phyloP scores from a whole-genome alignment of 1,284 basidiomycete genomes.

The Phellinidium pouzarii region DNA sequence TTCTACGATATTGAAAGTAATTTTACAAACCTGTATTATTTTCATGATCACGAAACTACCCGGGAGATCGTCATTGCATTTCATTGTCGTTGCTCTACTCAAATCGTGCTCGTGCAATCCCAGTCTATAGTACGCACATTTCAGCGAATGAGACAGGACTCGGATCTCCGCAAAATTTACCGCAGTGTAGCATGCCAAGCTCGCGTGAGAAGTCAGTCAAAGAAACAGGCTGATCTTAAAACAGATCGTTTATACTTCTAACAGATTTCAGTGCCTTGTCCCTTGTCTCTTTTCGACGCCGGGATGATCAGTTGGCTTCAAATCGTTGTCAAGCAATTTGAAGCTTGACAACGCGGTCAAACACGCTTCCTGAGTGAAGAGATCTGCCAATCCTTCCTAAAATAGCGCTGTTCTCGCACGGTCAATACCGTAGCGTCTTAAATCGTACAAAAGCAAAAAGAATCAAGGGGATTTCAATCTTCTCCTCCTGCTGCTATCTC shows the following conservation, averaged over 20 bases:
- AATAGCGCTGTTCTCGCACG: not conserved
- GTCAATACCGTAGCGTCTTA: not conserved
- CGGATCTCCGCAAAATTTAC: no score
- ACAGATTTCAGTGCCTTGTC: not conserved
- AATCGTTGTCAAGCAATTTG: not conserved
- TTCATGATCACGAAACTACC: no score
- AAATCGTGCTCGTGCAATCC: no score
- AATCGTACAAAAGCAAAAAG: not conserved
- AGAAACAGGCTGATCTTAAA: not conserved
- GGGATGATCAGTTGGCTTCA: not conserved
- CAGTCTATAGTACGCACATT: no score
- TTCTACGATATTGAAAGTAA: no score
- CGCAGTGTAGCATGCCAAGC: not conserved
- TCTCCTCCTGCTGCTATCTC: not conserved
- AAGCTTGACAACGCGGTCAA: not conserved
- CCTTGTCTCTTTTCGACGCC: not conserved
- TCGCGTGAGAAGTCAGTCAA: not conserved
- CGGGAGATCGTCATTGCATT: no score
- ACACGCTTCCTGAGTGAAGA: not conserved
- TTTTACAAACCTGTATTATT: no score
- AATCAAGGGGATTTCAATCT: not conserved
- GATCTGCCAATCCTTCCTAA: not conserved
- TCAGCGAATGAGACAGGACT: no score
- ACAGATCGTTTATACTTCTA: not conserved
- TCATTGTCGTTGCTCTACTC: no score